Percentiles rank a stretch among this genome's conserved stretches.
Evolutionary conservation across 2,329 filamentous ascomycete genomes (phyloP).

Genomic region (Colletotrichum sp.): DNA sequence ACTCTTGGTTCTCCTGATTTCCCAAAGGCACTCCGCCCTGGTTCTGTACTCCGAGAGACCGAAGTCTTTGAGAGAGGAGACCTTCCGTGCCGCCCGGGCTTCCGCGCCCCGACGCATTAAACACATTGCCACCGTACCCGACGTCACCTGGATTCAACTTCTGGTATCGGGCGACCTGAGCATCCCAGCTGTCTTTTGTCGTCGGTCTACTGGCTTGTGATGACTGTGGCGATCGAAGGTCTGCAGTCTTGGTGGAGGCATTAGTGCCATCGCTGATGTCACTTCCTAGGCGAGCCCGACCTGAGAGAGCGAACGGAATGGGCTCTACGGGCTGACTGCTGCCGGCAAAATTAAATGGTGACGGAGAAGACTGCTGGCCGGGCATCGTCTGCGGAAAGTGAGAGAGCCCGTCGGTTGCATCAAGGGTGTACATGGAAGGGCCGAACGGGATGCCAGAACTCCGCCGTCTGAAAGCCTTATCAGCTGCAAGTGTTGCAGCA

Average conservation of each 20-base stretch:
- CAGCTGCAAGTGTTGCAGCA: constrained; percentile 58
- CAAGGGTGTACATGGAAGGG: constrained; percentile 34
- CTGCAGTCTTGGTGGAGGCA: constrained; percentile 21
- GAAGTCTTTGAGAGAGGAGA: constrained; percentile 72
- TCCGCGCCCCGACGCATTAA: constrained; percentile 40
- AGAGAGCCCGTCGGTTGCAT: constrained; percentile 36
- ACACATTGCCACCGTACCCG: constrained; percentile 65
- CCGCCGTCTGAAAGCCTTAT: constrained; percentile 63
- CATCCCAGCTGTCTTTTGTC: constrained; percentile 38
- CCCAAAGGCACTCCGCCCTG: not conserved
- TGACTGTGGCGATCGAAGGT: constrained; percentile 30
- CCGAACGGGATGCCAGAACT: constrained; percentile 57
- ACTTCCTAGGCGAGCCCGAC: constrained; percentile 35
- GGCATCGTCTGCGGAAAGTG: constrained; percentile 2
- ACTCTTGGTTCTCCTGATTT: not conserved
- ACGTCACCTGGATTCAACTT: constrained; percentile 72
- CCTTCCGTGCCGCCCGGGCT: constrained; percentile 61
- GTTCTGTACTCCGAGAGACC: constrained; percentile 60
- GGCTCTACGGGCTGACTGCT: constrained; percentile 50
- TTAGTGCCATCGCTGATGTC: constrained; percentile 32
- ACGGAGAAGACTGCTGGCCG: constrained; percentile 25
- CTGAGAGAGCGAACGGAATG: constrained; percentile 51
- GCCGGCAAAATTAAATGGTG: constrained; percentile 31
- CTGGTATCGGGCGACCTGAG: constrained; percentile 53
- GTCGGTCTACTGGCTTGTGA: constrained; percentile 35